Conservation (phyloP, 2,329 filamentous ascomycete genomes). For the Hypoxylon sp. region DNA sequence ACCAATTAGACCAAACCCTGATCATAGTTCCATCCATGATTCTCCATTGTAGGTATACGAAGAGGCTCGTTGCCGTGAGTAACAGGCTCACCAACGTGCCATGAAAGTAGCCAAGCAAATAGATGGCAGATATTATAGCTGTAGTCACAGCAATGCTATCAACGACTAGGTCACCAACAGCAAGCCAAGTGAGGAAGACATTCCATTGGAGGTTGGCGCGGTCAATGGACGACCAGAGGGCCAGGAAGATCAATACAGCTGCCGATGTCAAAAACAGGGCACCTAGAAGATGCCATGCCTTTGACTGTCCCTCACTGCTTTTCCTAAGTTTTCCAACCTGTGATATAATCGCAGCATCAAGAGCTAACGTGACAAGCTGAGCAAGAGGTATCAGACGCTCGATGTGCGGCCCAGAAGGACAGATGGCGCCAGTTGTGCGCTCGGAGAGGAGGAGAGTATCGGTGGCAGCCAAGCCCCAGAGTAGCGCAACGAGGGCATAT, state of each 20-base stretch:
- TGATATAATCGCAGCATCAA: slow-evolving; percentile 55
- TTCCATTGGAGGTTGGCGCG: slow-evolving; percentile 52
- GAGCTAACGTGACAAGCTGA: slow-evolving; percentile 49
- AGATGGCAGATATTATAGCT: slow-evolving; percentile 49
- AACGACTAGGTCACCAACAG: slow-evolving; percentile 51
- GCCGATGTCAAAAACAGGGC: slow-evolving; percentile 47
- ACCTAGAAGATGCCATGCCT: slow-evolving; percentile 47
- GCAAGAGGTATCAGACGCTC: slow-evolving; percentile 53
- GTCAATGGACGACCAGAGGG: slow-evolving; percentile 52
- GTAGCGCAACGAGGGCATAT: slow-evolving; percentile 49
- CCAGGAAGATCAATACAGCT: slow-evolving; percentile 47
- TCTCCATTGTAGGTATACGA: slow-evolving; percentile 48
- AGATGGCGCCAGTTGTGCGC: slow-evolving; percentile 52
- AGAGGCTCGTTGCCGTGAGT: slow-evolving; percentile 45
- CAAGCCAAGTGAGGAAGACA: slow-evolving; percentile 51
- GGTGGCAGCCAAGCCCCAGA: slow-evolving; percentile 55
- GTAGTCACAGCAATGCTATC: slow-evolving; percentile 51
- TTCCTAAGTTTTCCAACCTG: slow-evolving; percentile 51
- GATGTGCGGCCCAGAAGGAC: slow-evolving; percentile 48
- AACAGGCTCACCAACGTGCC: slow-evolving; percentile 51
- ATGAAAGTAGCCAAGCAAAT: slow-evolving; percentile 51
- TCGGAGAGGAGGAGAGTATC: slow-evolving; percentile 50
- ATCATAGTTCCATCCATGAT: slow-evolving; percentile 47
- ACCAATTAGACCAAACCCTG: slow-evolving; percentile 47
- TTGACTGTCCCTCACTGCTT: slow-evolving; percentile 45